Percentiles rank a stretch among this genome's conserved stretches.
Conservation (phyloP, 2,329 filamentous ascomycete genomes). For the Paecilomyces niveus region DNA sequence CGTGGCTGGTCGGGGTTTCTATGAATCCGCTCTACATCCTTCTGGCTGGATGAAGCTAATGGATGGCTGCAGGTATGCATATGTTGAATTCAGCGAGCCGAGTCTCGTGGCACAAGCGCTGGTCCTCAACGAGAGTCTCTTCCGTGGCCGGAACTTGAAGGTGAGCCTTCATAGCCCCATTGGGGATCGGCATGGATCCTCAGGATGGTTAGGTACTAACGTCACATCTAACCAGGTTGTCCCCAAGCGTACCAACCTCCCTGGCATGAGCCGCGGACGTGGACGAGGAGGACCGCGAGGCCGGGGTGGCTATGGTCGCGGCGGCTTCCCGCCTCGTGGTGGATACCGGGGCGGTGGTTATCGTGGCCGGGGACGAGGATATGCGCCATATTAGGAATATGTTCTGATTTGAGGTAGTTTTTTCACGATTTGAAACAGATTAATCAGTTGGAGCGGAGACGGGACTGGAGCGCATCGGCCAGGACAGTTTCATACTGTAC, state of each 20-base stretch:
- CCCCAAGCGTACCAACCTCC: constrained; percentile 93
- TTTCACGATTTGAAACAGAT: background rate
- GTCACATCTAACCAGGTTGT: constrained; percentile 51
- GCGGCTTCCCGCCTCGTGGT: constrained; percentile 43
- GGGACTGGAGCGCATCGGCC: background rate
- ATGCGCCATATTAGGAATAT: constrained; percentile 36
- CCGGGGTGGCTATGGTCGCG: constrained; percentile 43
- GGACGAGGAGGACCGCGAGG: constrained; percentile 46
- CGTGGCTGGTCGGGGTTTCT: constrained; percentile 30
- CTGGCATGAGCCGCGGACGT: constrained; percentile 78
- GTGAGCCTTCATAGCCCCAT: constrained; percentile 42
- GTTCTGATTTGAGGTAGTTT: background rate
- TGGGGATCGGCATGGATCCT: background rate
- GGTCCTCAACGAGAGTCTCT: constrained; percentile 91
- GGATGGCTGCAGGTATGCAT: constrained; percentile 68
- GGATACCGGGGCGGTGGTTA: constrained; percentile 55
- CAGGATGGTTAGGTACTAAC: constrained; percentile 10
- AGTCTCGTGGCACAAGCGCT: constrained; percentile 87
- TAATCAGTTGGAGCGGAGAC: background rate
- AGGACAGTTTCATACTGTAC: constrained; percentile 3
- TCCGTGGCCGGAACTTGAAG: constrained; percentile 93
- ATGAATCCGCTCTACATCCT: constrained; percentile 14
- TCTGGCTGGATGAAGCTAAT: constrained; percentile 8
- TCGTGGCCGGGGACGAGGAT: constrained; percentile 40
- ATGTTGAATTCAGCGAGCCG: constrained; percentile 96